Evolutionary conservation across 192 early-diverging fungal species (phyloP).

Genomic region (Coemansia sp.): DNA sequence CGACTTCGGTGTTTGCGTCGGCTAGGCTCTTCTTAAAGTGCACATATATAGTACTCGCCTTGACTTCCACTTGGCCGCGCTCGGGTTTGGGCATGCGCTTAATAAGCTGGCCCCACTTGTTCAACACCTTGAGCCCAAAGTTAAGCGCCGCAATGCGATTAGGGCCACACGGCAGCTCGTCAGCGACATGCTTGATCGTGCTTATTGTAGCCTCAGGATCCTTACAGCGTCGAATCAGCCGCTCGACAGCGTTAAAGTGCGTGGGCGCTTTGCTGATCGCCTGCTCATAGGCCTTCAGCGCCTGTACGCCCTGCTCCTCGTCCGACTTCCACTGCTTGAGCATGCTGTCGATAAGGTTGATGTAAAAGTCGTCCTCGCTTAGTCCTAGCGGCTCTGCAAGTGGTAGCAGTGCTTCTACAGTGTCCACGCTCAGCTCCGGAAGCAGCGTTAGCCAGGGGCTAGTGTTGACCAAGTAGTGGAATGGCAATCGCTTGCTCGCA

Average conservation of each 20-base stretch:
- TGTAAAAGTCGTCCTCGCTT: conserved; percentile 63
- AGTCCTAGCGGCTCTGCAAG: conserved; percentile 58
- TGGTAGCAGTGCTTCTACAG: conserved; percentile 57
- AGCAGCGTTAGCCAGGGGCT: conserved; percentile 54
- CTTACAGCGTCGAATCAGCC: conserved; percentile 56
- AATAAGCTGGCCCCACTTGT: conserved; percentile 47
- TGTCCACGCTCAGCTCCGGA: conserved; percentile 56
- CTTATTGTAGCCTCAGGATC: conserved; percentile 56
- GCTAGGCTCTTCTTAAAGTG: conserved; percentile 40
- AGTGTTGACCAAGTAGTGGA: conserved; percentile 56
- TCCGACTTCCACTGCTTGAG: conserved; percentile 35
- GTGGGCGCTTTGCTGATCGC: conserved; percentile 31
- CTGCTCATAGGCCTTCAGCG: conserved; percentile 13
- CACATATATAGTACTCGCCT: conserved; percentile 40
- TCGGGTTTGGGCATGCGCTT: conserved; percentile 44
- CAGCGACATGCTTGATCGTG: conserved; percentile 57
- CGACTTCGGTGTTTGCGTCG: conserved; percentile 26
- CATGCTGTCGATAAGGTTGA: conserved; percentile 59
- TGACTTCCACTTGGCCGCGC: conserved; percentile 21
- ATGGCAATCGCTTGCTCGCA: conserved; percentile 58
- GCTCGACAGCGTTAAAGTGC: conserved; percentile 57
- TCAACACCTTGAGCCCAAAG: conserved; percentile 53
- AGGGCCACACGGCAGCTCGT: conserved; percentile 58
- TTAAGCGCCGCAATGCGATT: conserved; percentile 64
- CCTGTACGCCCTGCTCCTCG: background rate